Conservation (phyloP, 257 asterid genomes). For the Agastache rugosa region DNA sequence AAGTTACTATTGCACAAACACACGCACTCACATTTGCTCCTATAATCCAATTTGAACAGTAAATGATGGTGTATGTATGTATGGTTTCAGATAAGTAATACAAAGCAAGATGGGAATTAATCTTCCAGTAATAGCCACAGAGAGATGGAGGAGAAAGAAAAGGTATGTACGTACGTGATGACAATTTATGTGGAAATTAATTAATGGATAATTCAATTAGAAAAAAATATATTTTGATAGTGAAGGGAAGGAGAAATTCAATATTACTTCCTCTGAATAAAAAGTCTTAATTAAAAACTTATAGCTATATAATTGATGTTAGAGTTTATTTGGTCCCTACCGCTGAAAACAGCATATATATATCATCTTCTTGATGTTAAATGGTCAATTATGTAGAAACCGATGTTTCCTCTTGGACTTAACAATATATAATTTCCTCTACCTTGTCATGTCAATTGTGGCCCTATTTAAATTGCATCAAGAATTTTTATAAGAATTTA, state of each 20-base stretch:
- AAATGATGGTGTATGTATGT: neutral
- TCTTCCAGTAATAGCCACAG: neutral
- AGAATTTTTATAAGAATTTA: neutral
- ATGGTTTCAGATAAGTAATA: constrained; percentile 11
- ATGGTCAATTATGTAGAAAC: constrained; percentile 35
- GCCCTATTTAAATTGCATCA: constrained; percentile 4
- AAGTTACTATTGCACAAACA: neutral
- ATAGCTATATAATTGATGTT: neutral
- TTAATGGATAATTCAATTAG: neutral
- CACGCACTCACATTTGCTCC: neutral
- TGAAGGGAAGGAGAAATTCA: neutral
- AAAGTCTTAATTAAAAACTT: constrained; percentile 16
- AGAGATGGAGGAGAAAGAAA: neutral
- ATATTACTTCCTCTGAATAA: neutral
- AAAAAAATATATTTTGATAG: constrained; percentile 1
- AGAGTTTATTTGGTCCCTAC: constrained; percentile 32
- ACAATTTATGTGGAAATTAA: neutral
- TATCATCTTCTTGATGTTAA: constrained; percentile 24
- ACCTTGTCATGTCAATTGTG: constrained; percentile 36
- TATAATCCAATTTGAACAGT: neutral
- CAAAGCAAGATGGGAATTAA: neutral
- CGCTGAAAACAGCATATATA: constrained; percentile 22
- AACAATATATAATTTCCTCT: neutral
- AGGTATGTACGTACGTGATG: constrained; percentile 30
- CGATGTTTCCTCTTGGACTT: constrained; percentile 22